Evolutionary conservation across 768 basidiomycete species (phyloP), one percentile per base, ranked within the genome.

Genomic region (Flagelloscypha sp.): DNA sequence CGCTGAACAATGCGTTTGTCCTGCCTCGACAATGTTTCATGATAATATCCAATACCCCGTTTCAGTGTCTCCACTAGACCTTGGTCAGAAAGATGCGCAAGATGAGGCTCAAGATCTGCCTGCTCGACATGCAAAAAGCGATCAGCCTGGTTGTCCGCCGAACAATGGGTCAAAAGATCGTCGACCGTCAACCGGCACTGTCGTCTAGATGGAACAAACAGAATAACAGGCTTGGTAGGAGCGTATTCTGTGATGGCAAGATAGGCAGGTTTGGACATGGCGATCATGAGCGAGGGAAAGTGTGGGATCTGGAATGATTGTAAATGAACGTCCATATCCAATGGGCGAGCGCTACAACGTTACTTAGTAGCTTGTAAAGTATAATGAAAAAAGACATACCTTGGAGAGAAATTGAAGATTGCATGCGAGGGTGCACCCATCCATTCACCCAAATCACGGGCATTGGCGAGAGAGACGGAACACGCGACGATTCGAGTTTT

Each of bases 231-330:
- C 48, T 85, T 87, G 4, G 74, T 69, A 0, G 79, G 72, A 0
- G 95, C 81, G 45, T 90, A 80, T 52, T 99, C 94, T 28, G 79
- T 64, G 41, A 97, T 84, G 20, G 93, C 81, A 6, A 98, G 74
- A 55, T 97, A 98, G 0, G 94, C 87, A 0, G 95, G 95, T 54
- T 98, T 98, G 7, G 93, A 92, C 95, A 99, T 98, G 29, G 92
- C 75, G 41, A 98, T 89, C 94, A 99, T 98, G 27, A 99, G 66
- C 0, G 92, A 95, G 0, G 95, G 92, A 76, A 94, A 95, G 52
- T 98, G 95, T n/a, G 92, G 88, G 30, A 92, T 87, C 18, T 75
- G 76, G 66, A 95, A 99, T 27, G 86, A 90, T 51, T 99, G 95
- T 6, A 99, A 63, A 52, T 98, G 93, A 31, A 99, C 92, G 40